A percentile compares a stretch with the other conserved stretches of the same genome.
These are phyloP conservation scores for Aspergillus conjunctus DNA, from an alignment of 495 filamentous ascomycete species.

Conservation along the genomic window DNA sequence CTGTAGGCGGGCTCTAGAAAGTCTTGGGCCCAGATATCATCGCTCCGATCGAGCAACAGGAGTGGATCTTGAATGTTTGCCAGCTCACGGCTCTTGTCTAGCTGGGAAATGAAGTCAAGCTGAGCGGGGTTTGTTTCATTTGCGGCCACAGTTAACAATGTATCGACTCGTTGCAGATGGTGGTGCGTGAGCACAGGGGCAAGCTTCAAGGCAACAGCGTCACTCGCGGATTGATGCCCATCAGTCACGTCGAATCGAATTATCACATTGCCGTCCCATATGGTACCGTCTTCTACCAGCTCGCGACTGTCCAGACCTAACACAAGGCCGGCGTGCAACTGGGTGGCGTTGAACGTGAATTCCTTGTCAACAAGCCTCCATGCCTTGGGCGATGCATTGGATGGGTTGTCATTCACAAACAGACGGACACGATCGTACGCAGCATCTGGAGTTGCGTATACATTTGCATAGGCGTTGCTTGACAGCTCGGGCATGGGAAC, in stretches of 20 bases:
- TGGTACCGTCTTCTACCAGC: not conserved
- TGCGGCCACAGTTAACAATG: not conserved
- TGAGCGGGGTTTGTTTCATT: slow-evolving; percentile 6
- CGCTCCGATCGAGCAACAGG: not conserved
- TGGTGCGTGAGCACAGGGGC: slow-evolving; percentile 19
- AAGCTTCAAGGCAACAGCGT: slow-evolving; percentile 13
- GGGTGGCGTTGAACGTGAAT: slow-evolving; percentile 7
- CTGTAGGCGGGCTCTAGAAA: slow-evolving; percentile 16
- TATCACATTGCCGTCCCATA: slow-evolving; percentile 12
- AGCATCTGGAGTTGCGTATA: slow-evolving; percentile 6
- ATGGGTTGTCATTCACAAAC: slow-evolving; percentile 3
- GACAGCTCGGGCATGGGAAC: slow-evolving; percentile 1
- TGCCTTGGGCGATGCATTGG: not conserved
- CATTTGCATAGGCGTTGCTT: not conserved
- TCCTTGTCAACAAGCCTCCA: slow-evolving; percentile 7
- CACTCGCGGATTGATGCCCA: slow-evolving; percentile 21
- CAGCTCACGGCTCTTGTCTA: not conserved
- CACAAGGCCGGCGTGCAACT: not conserved
- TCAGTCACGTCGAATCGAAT: slow-evolving; percentile 15
- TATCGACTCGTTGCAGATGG: slow-evolving; percentile 14
- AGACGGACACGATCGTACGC: slow-evolving; percentile 14
- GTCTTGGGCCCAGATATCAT: slow-evolving; percentile 19
- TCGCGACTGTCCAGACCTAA: slow-evolving; percentile 12
- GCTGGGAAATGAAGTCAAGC: slow-evolving; percentile 5
- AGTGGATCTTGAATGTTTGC: slow-evolving; percentile 4